phyloP scores from a whole-genome alignment of 2,329 filamentous ascomycete genomes.

The Pestalotiopsis sp. region DNA sequence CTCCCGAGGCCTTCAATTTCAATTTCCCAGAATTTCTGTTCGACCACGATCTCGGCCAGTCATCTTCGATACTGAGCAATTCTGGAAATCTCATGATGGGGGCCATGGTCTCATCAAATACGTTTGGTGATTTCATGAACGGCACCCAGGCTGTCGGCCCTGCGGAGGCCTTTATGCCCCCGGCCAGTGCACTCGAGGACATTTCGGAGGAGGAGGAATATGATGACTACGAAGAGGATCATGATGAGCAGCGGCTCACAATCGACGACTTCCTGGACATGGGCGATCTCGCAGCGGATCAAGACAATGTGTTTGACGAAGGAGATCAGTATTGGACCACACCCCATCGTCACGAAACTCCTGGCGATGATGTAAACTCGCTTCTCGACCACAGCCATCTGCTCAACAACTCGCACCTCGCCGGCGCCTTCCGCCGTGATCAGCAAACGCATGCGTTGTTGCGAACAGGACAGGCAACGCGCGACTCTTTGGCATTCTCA shows the following conservation, averaged over 20 bases:
- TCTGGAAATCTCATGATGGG: constrained; percentile 79
- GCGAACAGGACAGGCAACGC: constrained; percentile 60
- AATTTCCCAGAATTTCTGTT: constrained; percentile 36
- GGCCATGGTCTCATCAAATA: constrained; percentile 63
- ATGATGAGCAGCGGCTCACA: constrained; percentile 65
- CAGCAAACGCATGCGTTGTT: constrained; percentile 65
- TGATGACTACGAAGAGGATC: constrained; percentile 61
- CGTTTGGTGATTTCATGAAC: constrained; percentile 59
- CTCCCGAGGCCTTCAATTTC: constrained; percentile 57
- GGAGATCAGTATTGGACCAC: constrained; percentile 53
- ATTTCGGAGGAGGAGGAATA: constrained; percentile 46
- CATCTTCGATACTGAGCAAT: constrained; percentile 64
- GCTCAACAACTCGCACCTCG: constrained; percentile 66
- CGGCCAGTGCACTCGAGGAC: constrained; percentile 59
- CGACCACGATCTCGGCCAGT: constrained; percentile 33
- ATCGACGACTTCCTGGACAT: constrained; percentile 75
- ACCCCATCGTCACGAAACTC: constrained; percentile 51
- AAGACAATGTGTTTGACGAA: constrained; percentile 47
- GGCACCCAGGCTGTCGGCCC: constrained; percentile 69
- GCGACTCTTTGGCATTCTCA: constrained; percentile 65
- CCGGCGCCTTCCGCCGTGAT: constrained; percentile 77
- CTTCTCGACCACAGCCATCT: constrained; percentile 62
- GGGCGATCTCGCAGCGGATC: constrained; percentile 58
- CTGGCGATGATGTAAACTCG: constrained; percentile 51
- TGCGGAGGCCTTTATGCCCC: constrained; percentile 71